These are phyloP conservation scores for Pichia sp. DNA, from an alignment of 1,139 yeast genomes.

Conservation along the genomic window DNA sequence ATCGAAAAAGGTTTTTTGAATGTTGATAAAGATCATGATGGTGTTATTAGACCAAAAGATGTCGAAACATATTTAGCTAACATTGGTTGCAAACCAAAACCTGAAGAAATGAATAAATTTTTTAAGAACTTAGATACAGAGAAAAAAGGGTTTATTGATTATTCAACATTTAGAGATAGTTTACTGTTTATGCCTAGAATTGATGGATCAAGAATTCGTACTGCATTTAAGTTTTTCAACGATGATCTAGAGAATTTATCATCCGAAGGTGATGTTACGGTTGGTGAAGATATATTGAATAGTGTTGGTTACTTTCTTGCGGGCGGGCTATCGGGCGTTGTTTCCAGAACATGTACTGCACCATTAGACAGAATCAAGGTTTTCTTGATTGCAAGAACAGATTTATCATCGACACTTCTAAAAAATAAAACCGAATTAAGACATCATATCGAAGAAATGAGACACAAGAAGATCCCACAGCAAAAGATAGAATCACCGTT, in stretches of 20 bases:
- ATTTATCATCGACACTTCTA: conserved; percentile 60
- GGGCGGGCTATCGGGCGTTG: conserved; percentile 93
- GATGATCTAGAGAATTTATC: conserved; percentile 73
- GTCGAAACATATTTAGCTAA: conserved; percentile 55
- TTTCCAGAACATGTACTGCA: conserved; percentile 95
- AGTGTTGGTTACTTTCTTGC: conserved; percentile 89
- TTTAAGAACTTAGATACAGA: conserved; percentile 56
- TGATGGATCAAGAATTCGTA: conserved; percentile 47
- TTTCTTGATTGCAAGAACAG: conserved; percentile 86
- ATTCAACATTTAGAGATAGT: conserved; percentile 81
- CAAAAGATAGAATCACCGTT: conserved; percentile 56
- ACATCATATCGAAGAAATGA: conserved; percentile 33
- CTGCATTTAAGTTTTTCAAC: conserved; percentile 75
- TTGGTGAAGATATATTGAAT: conserved; percentile 68
- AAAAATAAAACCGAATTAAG: conserved; percentile 48
- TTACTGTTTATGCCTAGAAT: conserved; percentile 72
- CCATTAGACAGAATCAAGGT: conserved; percentile 95
- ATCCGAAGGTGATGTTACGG: conserved; percentile 87
- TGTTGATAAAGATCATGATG: conserved; percentile 73
- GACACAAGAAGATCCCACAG: conserved; percentile 28
- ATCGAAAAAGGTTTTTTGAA: conserved; percentile 61
- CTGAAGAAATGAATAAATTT: conserved; percentile 49
- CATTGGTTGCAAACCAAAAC: conserved; percentile 48
- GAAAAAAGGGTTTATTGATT: conserved; percentile 66
- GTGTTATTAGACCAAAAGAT: conserved; percentile 60